Base-by-base conservation (phyloP, 331 rosid species). In the Rosa hybrid region DNA sequence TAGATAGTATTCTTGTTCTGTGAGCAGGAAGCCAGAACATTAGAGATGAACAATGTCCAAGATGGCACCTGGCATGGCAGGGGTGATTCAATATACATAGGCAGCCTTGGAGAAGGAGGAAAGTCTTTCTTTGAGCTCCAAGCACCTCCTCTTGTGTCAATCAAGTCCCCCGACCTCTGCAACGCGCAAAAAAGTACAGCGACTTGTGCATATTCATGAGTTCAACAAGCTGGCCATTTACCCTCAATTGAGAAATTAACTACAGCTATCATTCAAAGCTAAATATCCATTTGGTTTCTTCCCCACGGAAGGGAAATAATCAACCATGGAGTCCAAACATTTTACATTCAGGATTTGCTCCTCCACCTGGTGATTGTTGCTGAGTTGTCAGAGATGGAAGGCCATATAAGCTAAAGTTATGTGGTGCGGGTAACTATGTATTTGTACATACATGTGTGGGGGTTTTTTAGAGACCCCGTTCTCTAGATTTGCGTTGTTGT, bases 31-130 rank as follows among this genome's bases (percentile, higher is more conserved):
- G 90, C 98, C 17, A 90, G 98, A 90, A 96, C 99, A 75, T 71
- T 96, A 75, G 97, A 96, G 85, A 93, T 96, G 87, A 96, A 96
- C 87, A 96, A 96, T 46, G 97, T 96, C 72, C 98, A 96, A 84
- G 96, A 90, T 46, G 99, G 99, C 46, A 93, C 86, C 64, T 96
- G 99, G 99, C 99, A 92, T 16, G 99, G 98, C 45, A 91, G 99
- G 41, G 97, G 99, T 0, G 97, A 90, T 82, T 92, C 92, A 3
- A 60, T 92, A 72, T 92, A 86, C 82, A 77, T 96, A 75, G 97
- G 96, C 14, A 88, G 92, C 72, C 73, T 85, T 73, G 84, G 86
- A 74, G 93, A 89, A 78, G 90, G 90, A 49, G 86, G 78, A 76
- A 90, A 83, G 81, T 73, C 94, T 30, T 78, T 88, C 42, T 60